Evolutionary conservation across 2,329 filamentous ascomycete species (phyloP).

Genomic region (Zymoseptoria crescenta): DNA sequence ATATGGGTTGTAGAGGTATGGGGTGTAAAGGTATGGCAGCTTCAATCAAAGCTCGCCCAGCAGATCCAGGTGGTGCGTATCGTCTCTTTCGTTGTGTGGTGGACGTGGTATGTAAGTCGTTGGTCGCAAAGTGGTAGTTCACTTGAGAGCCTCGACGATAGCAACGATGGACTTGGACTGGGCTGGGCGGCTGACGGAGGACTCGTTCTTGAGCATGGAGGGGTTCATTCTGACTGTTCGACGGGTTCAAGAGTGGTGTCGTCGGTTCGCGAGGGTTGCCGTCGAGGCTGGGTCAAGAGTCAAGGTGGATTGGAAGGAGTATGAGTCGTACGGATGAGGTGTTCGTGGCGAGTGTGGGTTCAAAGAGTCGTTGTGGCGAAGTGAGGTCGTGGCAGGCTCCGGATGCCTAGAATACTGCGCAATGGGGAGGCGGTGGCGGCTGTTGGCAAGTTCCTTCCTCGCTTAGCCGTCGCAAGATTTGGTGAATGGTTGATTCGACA

Average conservation of each 20-base stretch:
- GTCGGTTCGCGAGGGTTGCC: conserved; percentile 13
- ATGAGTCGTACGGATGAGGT: neutral
- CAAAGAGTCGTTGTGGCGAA: neutral
- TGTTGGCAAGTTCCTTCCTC: neutral
- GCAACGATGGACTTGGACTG: conserved; percentile 22
- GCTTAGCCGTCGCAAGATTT: too few species aligned
- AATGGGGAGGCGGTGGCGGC: neutral
- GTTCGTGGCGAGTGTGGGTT: neutral
- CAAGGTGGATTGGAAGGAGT: neutral
- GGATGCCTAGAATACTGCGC: neutral
- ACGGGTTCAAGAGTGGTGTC: conserved; percentile 9
- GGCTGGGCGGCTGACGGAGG: conserved; percentile 20
- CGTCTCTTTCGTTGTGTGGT: conserved; percentile 13
- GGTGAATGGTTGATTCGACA: too few species aligned
- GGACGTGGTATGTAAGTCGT: conserved; percentile 1
- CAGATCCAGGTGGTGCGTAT: conserved; percentile 14
- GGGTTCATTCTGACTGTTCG: conserved; percentile 20
- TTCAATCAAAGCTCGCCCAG: conserved; percentile 10
- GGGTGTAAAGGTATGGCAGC: neutral
- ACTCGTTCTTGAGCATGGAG: conserved; percentile 13
- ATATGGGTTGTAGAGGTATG: neutral
- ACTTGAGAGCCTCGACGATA: conserved; percentile 11
- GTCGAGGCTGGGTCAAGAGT: conserved; percentile 18
- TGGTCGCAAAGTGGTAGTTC: conserved; percentile 6
- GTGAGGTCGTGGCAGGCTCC: neutral